Evolutionary conservation across 73 alveolate genomes (phyloP).

Genomic region (Paramecium pentaurelia): DNA sequence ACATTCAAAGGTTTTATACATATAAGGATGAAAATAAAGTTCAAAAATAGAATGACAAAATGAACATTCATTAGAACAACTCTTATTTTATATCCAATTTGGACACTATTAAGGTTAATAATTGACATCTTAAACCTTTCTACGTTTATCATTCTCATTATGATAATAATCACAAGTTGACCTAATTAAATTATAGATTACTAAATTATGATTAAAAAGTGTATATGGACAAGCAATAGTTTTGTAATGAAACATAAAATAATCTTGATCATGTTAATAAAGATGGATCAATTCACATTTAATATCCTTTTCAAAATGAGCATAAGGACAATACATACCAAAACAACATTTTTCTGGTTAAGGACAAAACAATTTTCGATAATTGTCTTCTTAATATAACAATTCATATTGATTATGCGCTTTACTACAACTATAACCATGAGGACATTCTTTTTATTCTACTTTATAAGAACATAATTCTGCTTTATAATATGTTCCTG

Average conservation of each 20-base stretch:
- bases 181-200: conserved; percentile 22
- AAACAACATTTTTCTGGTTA: conserved; percentile 79
- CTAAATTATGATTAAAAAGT: conserved; percentile 85
- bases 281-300: conserved; percentile 75
- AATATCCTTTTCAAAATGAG: conserved; percentile 81
- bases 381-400: conserved; percentile 76
- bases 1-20: conserved; percentile 59
- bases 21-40: conserved; percentile 61
- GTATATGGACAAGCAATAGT: conserved; percentile 94
- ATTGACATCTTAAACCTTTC: conserved; percentile 75
- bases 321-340: conserved; percentile 84
- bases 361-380: conserved; percentile 80
- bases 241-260: conserved; percentile 86
- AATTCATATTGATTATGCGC: conserved; percentile 88
- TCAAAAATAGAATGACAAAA: conserved; percentile 69
- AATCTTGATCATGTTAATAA: conserved; percentile 69
- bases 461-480: conserved; percentile 73
- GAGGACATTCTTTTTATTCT: conserved; percentile 68
- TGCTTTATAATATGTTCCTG: conserved; percentile 60
- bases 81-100: conserved; percentile 55
- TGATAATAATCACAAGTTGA: conserved; percentile 90
- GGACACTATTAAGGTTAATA: conserved; percentile 67
- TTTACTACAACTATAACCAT: conserved; percentile 71
- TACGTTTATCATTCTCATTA: conserved; percentile 90
- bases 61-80: conserved; percentile 56